phyloP scores from a whole-genome alignment of 768 basidiomycete genomes.

The Kwoniella sp. region DNA sequence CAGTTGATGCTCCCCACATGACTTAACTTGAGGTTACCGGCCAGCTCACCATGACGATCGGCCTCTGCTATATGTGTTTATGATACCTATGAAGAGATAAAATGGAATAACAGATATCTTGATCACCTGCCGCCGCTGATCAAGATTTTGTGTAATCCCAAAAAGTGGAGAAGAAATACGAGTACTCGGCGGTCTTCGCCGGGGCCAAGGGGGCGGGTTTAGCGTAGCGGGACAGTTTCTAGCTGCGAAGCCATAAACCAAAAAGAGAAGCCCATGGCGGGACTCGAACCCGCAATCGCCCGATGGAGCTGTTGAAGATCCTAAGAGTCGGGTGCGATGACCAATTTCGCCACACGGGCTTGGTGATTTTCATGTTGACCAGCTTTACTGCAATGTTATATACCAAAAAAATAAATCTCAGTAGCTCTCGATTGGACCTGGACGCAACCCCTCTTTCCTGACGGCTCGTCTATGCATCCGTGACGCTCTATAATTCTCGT shows the following conservation, averaged over 20 bases:
- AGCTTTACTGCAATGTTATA: neutral
- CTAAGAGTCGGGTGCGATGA: conserved; percentile 15
- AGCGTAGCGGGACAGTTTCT: too few species aligned
- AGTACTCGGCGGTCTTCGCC: neutral
- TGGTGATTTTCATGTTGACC: neutral
- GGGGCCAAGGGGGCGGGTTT: neutral
- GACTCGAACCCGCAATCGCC: conserved; percentile 15
- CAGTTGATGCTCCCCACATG: neutral
- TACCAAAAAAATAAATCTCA: too few species aligned
- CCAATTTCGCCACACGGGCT: conserved; percentile 14
- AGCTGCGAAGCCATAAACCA: too few species aligned
- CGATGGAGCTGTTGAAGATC: conserved; percentile 10
- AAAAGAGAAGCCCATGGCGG: conserved; percentile 14
- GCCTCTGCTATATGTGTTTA: neutral
- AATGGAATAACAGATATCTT: neutral
- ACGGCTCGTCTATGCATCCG: too few species aligned
- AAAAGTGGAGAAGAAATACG: conserved; percentile 19
- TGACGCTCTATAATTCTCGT: too few species aligned
- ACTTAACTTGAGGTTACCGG: neutral
- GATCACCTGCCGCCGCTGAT: conserved; percentile 2
- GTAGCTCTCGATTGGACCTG: too few species aligned
- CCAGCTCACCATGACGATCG: neutral
- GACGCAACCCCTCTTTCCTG: too few species aligned
- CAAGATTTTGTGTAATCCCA: conserved; percentile 11
- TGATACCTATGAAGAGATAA: neutral